Conservation (phyloP, 2,329 filamentous ascomycete genomes). For the Trichoderma pleuroti region DNA sequence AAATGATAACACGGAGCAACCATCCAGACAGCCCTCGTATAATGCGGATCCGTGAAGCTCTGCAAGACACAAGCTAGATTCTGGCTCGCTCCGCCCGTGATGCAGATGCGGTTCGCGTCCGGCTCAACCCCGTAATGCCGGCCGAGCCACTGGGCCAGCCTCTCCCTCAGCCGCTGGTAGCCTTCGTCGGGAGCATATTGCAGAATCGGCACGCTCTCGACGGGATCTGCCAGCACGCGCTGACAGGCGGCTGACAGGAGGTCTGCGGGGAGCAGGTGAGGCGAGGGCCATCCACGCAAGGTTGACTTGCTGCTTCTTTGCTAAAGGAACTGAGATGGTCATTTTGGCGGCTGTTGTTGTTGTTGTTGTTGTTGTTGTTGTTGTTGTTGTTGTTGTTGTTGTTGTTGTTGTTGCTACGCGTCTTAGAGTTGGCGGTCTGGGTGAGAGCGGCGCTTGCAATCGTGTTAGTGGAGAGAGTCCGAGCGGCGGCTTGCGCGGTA, state of each 20-base stretch:
- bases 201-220: conserved; percentile 60
- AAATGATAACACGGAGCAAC: conserved; percentile 80
- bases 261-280: conserved; percentile 60
- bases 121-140: conserved; percentile 51
- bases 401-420: not conserved
- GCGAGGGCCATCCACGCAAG: conserved; percentile 65
- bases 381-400: not conserved
- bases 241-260: conserved; percentile 60
- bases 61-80: conserved; percentile 73
- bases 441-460: not conserved
- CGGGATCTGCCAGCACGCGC: conserved; percentile 57
- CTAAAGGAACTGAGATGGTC: not conserved
- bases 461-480: not conserved
- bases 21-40: conserved; percentile 75
- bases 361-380: not conserved
- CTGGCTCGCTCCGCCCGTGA: conserved; percentile 83
- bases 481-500: not conserved
- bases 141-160: conserved; percentile 68
- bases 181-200: conserved; percentile 78
- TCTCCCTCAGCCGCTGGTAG: conserved; percentile 63
- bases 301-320: conserved; percentile 49
- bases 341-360: not conserved
- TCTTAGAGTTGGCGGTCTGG: not conserved
- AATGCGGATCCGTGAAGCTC: conserved; percentile 74
- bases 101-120: conserved; percentile 62